Base-by-base conservation (phyloP, 2,329 filamentous ascomycete species). In the Coniochaeta sp. region DNA sequence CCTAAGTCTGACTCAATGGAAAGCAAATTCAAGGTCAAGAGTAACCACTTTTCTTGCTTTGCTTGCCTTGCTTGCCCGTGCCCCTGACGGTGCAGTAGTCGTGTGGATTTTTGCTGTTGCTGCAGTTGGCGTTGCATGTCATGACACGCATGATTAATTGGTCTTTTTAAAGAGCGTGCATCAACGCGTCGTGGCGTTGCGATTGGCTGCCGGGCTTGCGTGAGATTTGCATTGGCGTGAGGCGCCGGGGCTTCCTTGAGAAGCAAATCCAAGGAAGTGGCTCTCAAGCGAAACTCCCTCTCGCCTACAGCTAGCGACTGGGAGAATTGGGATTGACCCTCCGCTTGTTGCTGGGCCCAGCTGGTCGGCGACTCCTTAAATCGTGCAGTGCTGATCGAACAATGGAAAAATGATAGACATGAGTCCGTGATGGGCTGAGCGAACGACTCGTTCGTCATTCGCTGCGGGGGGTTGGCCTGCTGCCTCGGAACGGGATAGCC, bases 71-170 rank as follows among this genome's bases (percentile, higher is more conserved):
- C 6, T 42, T 42, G 38, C 38, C n/a, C n/a, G 2, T 42, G 38
- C 38, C 38, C 38, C 38, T 42, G 38, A 42, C 26, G 38, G 10
- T 8, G 20, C 27, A 30, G 12, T 42, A 22, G 20, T n/a, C n/a
- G n/a, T n/a, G n/a, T 42, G 38, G 38, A 24, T 26, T 42, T n/a
- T n/a, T n/a, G n/a, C n/a, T n/a, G n/a, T n/a, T n/a, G n/a, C n/a
- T n/a, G n/a, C n/a, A n/a, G 9, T 20, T 35, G 28, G 20, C 38
- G 38, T 26, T 26, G 30, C 18, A 16, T 49, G 47, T 49, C 47
- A 33, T 49, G 47, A 49, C 47, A 49, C 47, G 47, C 28, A 49
- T 49, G 31, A 35, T 33, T 49, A 49, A 49, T 35, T 49, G 47
- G 31, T 3, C n/a, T n/a, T 32, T 35, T 30, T 26, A 33, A 35